Conservation (phyloP, 2,329 filamentous ascomycete species). For the Stemphylium beticola region DNA sequence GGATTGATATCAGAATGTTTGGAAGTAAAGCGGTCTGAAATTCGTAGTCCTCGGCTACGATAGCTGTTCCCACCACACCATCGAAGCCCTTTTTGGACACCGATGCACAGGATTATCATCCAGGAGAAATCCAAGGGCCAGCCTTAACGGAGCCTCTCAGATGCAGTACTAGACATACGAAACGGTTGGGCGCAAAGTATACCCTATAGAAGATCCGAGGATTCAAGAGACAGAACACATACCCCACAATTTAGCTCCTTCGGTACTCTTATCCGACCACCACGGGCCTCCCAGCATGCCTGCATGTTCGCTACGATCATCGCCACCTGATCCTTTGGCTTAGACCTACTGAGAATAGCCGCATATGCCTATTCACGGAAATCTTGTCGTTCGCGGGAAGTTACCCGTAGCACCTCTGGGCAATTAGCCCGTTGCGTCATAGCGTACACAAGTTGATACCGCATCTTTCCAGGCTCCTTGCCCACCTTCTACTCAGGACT, state of each 20-base stretch:
- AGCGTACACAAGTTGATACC: background rate
- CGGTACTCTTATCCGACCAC: too few species aligned
- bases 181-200: too few species aligned
- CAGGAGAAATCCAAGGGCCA: too few species aligned
- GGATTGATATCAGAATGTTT: background rate
- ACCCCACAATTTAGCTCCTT: too few species aligned
- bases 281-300: background rate
- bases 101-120: too few species aligned
- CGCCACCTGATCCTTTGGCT: background rate
- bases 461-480: background rate
- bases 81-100: too few species aligned
- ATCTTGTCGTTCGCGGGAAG: background rate
- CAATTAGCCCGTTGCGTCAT: background rate
- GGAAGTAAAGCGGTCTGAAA: background rate
- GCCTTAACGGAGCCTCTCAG: too few species aligned
- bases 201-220: too few species aligned
- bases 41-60: too few species aligned
- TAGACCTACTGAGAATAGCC: background rate
- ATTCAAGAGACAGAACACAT: too few species aligned
- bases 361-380: background rate
- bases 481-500: background rate
- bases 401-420: background rate
- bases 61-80: too few species aligned
- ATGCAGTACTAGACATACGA: too few species aligned
- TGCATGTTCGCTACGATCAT: background rate